Evolutionary conservation across 139 green algal genomes (phyloP), one percentile per base, ranked within the genome.

Genomic region (Spirogloea muscicola): DNA sequence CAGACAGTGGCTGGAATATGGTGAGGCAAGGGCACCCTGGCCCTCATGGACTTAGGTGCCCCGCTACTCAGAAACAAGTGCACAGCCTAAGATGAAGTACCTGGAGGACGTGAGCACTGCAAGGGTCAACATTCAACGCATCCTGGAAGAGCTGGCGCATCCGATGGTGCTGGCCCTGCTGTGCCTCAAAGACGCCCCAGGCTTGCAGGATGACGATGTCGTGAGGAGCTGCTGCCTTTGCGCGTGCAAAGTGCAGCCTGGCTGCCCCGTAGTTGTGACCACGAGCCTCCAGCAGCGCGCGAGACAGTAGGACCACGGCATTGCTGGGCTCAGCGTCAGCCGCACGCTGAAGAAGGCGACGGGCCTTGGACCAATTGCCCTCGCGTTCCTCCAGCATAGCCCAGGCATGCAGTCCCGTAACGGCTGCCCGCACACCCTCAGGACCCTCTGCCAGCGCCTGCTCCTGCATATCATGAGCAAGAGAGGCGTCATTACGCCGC

Each of bases 311-410:
- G 27, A 76, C 67, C 39, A 59, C 41, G 27, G 67, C 67, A 34
- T 59, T 76, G 46, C 49, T 18, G 25, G 67, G 67, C 49, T 59
- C 29, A 31, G 48, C 25, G 2, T 29, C 18, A 49, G 65, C 67
- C 3, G 67, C 67, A 3, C 49, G 46, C 41, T 52, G 39, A 25
- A 80, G 52, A 9, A 80, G 72, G n/a, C 67, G 33, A 21, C 72
- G 64, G 27, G 60, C 59, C 34, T 51, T 41, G 7, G 72, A 41
- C 68, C 29, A 65, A 38, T 76, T 68, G 36, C 72, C 72, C 16
- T 63, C 49, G 21, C 41, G 43, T 44, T 78, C 38, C 72, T 80
- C 72, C 59, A 80, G 38, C 60, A 80, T 76, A 18, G 72, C 72
- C 72, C 72, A 80, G 2, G 65, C 64, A 44, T 80, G 72, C 48